Base-by-base conservation (phyloP, 192 early-diverging fungal genomes). In the Paraglomus brasilianum region DNA sequence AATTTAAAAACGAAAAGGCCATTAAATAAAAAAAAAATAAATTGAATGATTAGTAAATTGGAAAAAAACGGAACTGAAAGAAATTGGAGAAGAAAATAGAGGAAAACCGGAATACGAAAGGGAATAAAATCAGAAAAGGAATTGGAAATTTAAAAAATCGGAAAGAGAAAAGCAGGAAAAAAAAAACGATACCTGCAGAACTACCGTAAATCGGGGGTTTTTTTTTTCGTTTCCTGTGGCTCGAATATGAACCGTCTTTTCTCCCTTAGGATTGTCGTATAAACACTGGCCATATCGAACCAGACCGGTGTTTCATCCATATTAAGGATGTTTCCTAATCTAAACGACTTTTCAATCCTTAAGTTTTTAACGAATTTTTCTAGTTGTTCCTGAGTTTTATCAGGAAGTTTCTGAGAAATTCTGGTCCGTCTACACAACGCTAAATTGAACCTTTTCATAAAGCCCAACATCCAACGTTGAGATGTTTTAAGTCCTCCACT, bases 291-390 rank as follows among this genome's bases (percentile, higher is more conserved):
- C 8, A 6, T 7, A 39, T 58, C 56, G 17, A 58, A 58, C 56
- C 56, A 58, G 15, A 39, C 56, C 7, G 56, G 56, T 4, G 41
- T 7, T 58, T 58, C 30, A 17, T 58, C 56, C 56, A 58, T 58
- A 15, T 58, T 58, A 58, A 58, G 41, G 5, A 58, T 17, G 41
- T 58, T 58, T 36, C 4, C 13, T 40, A 36, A 36, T 36, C 17
- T 24, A 41, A 39, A 58, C 17, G 36, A 24, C n/a, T 10, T 36
- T 39, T 40, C 22, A 11, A 24, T 21, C 41, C 56, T 17, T n/a
- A 58, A 39, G 41, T 40, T 15, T 19, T 58, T 17, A 15, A 24
- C 36, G 41, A 24, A 58, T 21, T 58, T 24, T 21, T 24, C 41
- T 21, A 58, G 19, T 8, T n/a, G 15, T 39, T 24, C 56, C 5